Percentiles rank a stretch among this genome's conserved stretches.
Conservation (phyloP, 495 filamentous ascomycete genomes). For the Penicillium turbatum region DNA sequence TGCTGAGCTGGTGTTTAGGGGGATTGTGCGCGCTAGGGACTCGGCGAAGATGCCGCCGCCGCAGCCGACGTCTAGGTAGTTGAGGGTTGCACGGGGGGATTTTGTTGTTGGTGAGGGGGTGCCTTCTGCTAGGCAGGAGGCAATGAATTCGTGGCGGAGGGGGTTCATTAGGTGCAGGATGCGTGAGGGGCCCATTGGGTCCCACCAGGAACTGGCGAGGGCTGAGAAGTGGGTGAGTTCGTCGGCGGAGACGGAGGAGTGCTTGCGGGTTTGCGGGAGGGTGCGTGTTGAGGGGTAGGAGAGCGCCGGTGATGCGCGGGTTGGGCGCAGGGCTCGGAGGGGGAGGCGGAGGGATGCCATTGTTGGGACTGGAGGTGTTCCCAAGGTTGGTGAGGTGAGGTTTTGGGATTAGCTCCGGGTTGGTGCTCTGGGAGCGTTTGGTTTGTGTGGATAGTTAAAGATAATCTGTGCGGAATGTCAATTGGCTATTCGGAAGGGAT, state of each 20-base stretch:
- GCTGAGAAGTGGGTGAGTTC: slow-evolving; percentile 93
- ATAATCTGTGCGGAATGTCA: not conserved
- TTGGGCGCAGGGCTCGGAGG: slow-evolving; percentile 4
- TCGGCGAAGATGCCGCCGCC: slow-evolving; percentile 97
- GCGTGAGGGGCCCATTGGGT: slow-evolving; percentile 85
- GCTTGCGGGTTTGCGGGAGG: slow-evolving; percentile 28
- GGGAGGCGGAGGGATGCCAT: slow-evolving; percentile 18
- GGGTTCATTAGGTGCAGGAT: slow-evolving; percentile 98
- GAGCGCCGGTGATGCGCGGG: slow-evolving; percentile 3
- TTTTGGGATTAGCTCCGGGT: not conserved
- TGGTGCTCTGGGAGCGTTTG: slow-evolving; percentile 6
- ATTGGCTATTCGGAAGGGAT: not conserved
- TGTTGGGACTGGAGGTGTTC: not conserved
- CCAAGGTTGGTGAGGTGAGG: not conserved
- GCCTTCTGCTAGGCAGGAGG: slow-evolving; percentile 54
- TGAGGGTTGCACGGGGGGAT: slow-evolving; percentile 36
- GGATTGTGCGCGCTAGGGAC: slow-evolving; percentile 69
- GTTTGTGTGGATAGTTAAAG: not conserved
- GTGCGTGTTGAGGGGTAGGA: not conserved
- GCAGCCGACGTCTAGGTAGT: slow-evolving; percentile 91
- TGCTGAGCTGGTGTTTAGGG: slow-evolving; percentile 40
- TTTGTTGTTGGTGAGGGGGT: slow-evolving; percentile 13
- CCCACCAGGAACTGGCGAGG: slow-evolving; percentile 95
- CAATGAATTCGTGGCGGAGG: slow-evolving; percentile 88
- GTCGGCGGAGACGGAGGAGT: slow-evolving; percentile 69